These are phyloP conservation scores for Solidago caesia DNA, from an alignment of 129 eudicot genomes.

Conservation along the genomic window DNA sequence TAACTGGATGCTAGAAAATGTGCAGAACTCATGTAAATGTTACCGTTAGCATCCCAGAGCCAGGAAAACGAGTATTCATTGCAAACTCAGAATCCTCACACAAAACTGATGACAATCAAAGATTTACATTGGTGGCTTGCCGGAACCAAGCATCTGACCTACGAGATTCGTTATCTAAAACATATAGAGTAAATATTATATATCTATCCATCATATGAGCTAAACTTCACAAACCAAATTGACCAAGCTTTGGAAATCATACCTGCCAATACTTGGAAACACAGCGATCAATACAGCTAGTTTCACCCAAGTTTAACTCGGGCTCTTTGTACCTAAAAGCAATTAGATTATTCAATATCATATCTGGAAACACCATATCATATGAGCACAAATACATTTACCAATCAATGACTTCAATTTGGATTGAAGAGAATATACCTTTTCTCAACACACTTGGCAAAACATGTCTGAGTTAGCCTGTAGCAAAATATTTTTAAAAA, in stretches of 20 bases:
- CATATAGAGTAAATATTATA: not conserved
- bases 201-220: not conserved
- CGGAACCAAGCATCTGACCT: conserved; percentile 57
- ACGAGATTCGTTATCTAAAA: conserved; percentile 65
- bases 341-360: too few species aligned
- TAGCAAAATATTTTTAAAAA: not conserved
- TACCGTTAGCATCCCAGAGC: not conserved
- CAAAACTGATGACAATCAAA: not conserved
- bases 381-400: too few species aligned
- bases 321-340: conserved; percentile 61
- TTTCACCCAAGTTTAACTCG: conserved; percentile 89
- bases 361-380: not conserved
- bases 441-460: conserved; percentile 74
- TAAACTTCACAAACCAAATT: not conserved
- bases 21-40: not conserved
- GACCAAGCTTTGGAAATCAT: not conserved
- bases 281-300: conserved; percentile 88
- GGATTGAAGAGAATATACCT: not conserved
- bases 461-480: conserved; percentile 92
- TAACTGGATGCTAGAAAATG: not conserved
- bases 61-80: not conserved
- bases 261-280: conserved; percentile 95
- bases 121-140: conserved; percentile 43
- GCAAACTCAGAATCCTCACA: conserved; percentile 5
- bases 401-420: too few species aligned